Evolutionary conservation across 1,284 basidiomycete genomes (phyloP).

Genomic region (Malassezia yamatoensis): DNA sequence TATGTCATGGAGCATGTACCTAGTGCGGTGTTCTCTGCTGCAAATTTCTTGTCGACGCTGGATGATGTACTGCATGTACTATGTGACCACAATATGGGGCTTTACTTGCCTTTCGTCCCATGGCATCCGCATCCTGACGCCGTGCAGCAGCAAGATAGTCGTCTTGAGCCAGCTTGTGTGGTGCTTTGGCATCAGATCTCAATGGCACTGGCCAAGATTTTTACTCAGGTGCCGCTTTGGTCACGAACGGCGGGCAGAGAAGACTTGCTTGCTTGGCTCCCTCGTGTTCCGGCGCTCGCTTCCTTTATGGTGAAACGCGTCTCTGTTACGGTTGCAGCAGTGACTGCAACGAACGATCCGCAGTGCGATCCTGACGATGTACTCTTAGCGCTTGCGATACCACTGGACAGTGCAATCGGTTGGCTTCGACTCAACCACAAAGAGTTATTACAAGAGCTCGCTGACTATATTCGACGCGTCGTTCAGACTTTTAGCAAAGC

Average conservation of each 20-base stretch:
- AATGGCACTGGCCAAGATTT: conserved; percentile 34
- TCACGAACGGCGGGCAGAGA: conserved; percentile 25
- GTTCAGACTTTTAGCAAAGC: conserved; percentile 28
- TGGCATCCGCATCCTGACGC: conserved; percentile 8
- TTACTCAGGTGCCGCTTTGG: conserved; percentile 38
- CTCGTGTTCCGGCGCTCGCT: conserved; percentile 41
- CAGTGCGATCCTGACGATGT: background rate
- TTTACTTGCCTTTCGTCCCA: conserved; percentile 35
- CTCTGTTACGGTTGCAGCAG: conserved; percentile 16
- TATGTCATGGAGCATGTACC: background rate
- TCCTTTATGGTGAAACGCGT: conserved; percentile 39
- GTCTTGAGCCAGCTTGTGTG: conserved; percentile 14
- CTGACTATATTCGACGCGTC: conserved; percentile 32
- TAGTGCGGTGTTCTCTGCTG: conserved; percentile 21
- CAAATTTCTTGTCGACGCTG: conserved; percentile 35
- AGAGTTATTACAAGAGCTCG: conserved; percentile 40
- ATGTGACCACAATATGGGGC: conserved; percentile 35
- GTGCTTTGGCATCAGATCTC: conserved; percentile 39
- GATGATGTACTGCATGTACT: conserved; percentile 42
- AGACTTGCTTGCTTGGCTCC: conserved; percentile 43
- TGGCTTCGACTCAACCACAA: conserved; percentile 47
- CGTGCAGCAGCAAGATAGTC: background rate
- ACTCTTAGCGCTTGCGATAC: conserved; percentile 26
- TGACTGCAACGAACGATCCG: background rate
- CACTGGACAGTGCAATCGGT: conserved; percentile 31